Percentiles rank a stretch among this genome's conserved stretches.
These are phyloP conservation scores for Globisporangium camurandrum DNA, from an alignment of 352 stramenopile genomes.

Conservation along the genomic window DNA sequence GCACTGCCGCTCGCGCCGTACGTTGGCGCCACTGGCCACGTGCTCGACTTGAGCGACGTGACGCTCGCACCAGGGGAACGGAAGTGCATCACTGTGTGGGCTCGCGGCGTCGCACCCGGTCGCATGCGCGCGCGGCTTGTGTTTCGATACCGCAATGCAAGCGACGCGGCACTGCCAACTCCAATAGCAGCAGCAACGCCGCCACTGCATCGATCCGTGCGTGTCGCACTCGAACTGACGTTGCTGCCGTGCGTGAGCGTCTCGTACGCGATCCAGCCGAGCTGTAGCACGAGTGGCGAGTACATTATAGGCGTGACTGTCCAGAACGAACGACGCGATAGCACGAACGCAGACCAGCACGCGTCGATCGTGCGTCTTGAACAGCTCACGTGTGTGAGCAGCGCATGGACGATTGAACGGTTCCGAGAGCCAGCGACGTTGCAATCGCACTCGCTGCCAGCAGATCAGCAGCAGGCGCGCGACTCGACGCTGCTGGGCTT, in stretches of 20 bases:
- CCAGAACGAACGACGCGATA: constrained; percentile 37
- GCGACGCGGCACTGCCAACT: constrained; percentile 5
- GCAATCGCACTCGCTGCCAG: background rate
- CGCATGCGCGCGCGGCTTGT: constrained; percentile 44
- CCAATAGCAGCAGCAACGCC: constrained; percentile 7
- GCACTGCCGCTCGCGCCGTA: constrained; percentile 28
- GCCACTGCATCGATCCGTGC: constrained; percentile 29
- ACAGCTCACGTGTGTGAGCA: constrained; percentile 53
- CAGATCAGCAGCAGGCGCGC: constrained; percentile 6
- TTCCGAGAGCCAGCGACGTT: constrained; percentile 14
- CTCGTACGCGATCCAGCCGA: constrained; percentile 61
- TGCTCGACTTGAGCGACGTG: constrained; percentile 49
- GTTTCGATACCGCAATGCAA: constrained; percentile 53
- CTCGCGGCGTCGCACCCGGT: constrained; percentile 26
- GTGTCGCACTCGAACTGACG: constrained; percentile 52
- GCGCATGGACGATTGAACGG: constrained; percentile 45
- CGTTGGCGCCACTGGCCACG: constrained; percentile 55
- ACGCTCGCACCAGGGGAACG: constrained; percentile 43
- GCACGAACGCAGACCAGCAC: constrained; percentile 12
- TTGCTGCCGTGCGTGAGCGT: constrained; percentile 54
- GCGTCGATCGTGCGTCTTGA: constrained; percentile 48
- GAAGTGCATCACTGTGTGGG: constrained; percentile 45
- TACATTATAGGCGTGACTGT: constrained; percentile 73
- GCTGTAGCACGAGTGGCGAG: constrained; percentile 48
- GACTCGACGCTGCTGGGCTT: constrained; percentile 41